These are phyloP conservation scores for Lepidopterella palustris DNA, from an alignment of 495 filamentous ascomycete genomes.

Conservation along the genomic window DNA sequence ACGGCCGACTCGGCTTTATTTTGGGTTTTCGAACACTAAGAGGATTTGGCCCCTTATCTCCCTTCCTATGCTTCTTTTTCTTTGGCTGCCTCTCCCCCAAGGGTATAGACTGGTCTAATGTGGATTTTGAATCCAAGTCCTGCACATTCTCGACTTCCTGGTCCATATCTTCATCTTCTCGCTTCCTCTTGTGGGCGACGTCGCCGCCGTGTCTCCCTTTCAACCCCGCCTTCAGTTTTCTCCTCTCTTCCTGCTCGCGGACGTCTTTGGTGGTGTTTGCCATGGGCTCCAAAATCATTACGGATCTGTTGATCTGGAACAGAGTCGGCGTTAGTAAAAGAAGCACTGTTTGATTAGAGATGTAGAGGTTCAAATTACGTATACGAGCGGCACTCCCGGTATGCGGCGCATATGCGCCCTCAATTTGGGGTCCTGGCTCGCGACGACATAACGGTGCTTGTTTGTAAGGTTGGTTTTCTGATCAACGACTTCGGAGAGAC, in stretches of 20 bases:
- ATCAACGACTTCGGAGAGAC: conserved; percentile 70
- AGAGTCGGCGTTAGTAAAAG: neutral
- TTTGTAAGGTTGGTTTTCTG: conserved; percentile 65
- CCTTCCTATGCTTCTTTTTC: conserved; percentile 59
- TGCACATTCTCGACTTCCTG: conserved; percentile 36
- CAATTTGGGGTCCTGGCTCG: conserved; percentile 60
- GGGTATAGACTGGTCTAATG: neutral
- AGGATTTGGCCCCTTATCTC: conserved; percentile 81
- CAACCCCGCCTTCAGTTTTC: conserved; percentile 69
- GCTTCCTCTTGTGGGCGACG: conserved; percentile 41
- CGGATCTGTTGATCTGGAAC: conserved; percentile 58
- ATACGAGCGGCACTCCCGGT: conserved; percentile 74
- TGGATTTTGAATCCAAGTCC: conserved; percentile 22
- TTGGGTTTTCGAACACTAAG: conserved; percentile 82
- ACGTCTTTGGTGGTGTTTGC: conserved; percentile 53
- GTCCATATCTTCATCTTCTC: conserved; percentile 45
- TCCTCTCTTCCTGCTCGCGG: conserved; percentile 60
- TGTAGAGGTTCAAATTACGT: neutral
- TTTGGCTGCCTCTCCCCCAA: conserved; percentile 26
- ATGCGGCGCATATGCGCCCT: conserved; percentile 49
- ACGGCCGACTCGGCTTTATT: no score
- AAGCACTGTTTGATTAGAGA: neutral
- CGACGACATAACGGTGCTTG: conserved; percentile 85
- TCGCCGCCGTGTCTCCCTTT: conserved; percentile 39
- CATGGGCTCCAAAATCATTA: conserved; percentile 91